Conservation (phyloP, 495 filamentous ascomycete genomes). For the Halenospora varia region DNA sequence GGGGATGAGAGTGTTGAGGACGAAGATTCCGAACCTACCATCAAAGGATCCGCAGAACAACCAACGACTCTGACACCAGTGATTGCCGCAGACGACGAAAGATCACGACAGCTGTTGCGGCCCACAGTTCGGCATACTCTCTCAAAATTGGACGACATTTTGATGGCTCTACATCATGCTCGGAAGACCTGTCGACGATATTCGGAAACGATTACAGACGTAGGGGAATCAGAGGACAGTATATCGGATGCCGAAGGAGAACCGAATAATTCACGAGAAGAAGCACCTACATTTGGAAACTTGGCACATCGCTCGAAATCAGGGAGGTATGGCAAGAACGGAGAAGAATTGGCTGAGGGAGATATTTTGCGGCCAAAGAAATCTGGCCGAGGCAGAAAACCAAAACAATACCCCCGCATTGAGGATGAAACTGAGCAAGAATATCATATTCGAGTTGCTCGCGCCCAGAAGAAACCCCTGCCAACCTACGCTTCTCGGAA, state of each 20-base stretch:
- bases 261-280: conserved; percentile 7
- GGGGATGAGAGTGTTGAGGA: not conserved
- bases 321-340: not conserved
- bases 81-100: conserved; percentile 58
- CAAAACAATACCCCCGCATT: conserved; percentile 31
- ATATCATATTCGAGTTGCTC: conserved; percentile 36
- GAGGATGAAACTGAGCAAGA: conserved; percentile 42
- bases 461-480: conserved; percentile 28
- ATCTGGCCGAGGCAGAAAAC: conserved; percentile 29
- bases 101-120: conserved; percentile 53
- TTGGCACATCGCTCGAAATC: conserved; percentile 1
- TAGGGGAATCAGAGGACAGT: conserved; percentile 1
- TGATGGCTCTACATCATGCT: conserved; percentile 62
- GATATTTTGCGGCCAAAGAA: conserved; percentile 14
- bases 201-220: conserved; percentile 21
- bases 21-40: not conserved
- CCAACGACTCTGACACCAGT: conserved; percentile 31
- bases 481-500: conserved; percentile 14
- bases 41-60: not conserved
- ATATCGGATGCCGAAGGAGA: not conserved
- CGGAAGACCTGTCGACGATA: conserved; percentile 40
- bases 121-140: conserved; percentile 64
- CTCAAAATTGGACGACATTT: conserved; percentile 57
- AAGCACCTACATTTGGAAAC: conserved; percentile 23
- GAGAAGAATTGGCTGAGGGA: conserved; percentile 1